Evolutionary conservation across 257 asterid genomes (phyloP).

Genomic region (Solanum paucissectum): DNA sequence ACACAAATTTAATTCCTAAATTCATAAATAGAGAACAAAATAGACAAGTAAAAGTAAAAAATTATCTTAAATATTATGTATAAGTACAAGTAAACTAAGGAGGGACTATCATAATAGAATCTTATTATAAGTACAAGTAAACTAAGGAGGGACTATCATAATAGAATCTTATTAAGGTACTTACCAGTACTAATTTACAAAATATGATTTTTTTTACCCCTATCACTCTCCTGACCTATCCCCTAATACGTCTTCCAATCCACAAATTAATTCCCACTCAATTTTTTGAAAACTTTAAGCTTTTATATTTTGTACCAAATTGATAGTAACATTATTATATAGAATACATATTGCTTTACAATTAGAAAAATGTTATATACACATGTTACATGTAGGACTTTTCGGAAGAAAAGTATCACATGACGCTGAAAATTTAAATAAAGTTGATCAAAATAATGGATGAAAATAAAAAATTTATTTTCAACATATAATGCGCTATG

Average conservation of each 20-base stretch:
- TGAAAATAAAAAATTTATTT: too few relatives aligned
- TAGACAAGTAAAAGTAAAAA: too few relatives aligned
- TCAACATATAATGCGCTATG: background rate
- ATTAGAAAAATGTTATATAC: background rate
- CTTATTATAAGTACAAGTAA: background rate
- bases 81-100: background rate
- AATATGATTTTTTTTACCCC: background rate
- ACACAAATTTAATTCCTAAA: background rate
- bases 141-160: background rate
- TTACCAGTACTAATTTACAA: background rate
- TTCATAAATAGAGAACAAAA: background rate
- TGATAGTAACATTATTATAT: background rate
- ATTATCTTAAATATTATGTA: background rate
- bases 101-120: background rate
- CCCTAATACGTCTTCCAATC: background rate
- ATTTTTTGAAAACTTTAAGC: background rate
- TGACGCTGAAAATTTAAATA: background rate
- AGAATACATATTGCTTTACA: background rate
- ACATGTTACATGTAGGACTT: background rate
- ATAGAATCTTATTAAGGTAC: background rate
- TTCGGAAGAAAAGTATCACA: background rate
- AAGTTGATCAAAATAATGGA: too few relatives aligned
- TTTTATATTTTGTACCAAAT: background rate
- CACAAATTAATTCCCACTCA: background rate
- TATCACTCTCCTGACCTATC: background rate